Evolutionary conservation across 2,329 filamentous ascomycete species (phyloP), one percentile per base, ranked within the genome.

Genomic region (Aureobasidium sp.): DNA sequence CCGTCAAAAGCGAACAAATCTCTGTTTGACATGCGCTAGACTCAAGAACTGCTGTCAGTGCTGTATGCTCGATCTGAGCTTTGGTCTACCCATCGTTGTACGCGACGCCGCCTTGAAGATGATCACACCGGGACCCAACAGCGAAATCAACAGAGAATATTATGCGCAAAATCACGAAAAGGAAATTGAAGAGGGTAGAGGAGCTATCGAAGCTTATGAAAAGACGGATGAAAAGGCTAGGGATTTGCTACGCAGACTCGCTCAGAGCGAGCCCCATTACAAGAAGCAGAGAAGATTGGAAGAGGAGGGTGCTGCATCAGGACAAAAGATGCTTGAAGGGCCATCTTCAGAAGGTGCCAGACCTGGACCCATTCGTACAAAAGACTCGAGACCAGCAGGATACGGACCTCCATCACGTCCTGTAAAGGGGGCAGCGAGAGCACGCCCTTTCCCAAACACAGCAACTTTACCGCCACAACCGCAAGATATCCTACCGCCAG

Each of bases 41-140:
- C 82, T 97, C 67, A 99, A 99, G 78, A 99, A 99, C 79, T 97
- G 94, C 79, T 99, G 94, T 72, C 94, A 99, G 79, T 93, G 88
- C 77, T 99, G 94, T 80, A 97, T 97, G 91, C 87, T 99, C 59
- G 94, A 99, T 81, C 79, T 99, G 64, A 93, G 90, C 13, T 99
- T 97, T 71, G 95, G 94, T 27, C 81, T 99, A 32, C 94, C 94
- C 12, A 96, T 99, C 71, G 89, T 92, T 15, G 90, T 99, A 63
- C 87, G 94, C 72, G 94, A 99, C 79, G 94, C 94, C 3, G 94
- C 95, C 5, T 81, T 99, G 66, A 97, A 97, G 80, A 96, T 99
- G 89, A 90, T 97, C 46, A 92, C 93, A 0, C 92, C 94, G 0
- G 94, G 94, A 0, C 94, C 94, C 0, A 85, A 91, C 66, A 96